Percentiles rank a stretch among this genome's conserved stretches.
Conservation (phyloP, 2,329 filamentous ascomycete species). For the Capronia epimyces region DNA sequence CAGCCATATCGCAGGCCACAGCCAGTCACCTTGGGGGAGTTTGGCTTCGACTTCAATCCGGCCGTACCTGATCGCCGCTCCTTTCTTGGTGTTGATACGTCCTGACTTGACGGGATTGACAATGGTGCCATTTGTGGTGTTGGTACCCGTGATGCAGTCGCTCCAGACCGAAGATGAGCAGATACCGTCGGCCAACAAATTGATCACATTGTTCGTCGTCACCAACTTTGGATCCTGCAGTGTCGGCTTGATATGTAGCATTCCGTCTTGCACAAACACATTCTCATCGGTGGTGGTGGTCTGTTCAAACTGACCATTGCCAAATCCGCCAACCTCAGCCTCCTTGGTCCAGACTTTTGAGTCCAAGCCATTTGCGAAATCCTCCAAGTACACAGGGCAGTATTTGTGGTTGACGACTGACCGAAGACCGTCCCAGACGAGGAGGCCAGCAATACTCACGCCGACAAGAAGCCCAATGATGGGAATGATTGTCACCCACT, state of each 20-base stretch:
- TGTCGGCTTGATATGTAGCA: conserved; percentile 70
- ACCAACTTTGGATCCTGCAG: conserved; percentile 65
- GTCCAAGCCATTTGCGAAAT: conserved; percentile 57
- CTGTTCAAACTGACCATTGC: conserved; percentile 76
- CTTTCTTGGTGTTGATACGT: conserved; percentile 68
- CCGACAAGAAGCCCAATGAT: conserved; percentile 66
- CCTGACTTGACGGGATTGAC: conserved; percentile 74
- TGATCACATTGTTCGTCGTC: conserved; percentile 60
- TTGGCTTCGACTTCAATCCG: conserved; percentile 74
- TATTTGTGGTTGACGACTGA: conserved; percentile 71
- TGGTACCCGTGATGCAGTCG: conserved; percentile 68
- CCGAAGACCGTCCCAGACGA: conserved; percentile 68
- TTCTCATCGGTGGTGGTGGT: conserved; percentile 70
- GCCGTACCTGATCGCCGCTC: conserved; percentile 70
- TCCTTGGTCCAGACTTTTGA: conserved; percentile 61
- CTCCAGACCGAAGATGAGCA: conserved; percentile 60
- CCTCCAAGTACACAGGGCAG: conserved; percentile 62
- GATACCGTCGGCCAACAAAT: conserved; percentile 59
- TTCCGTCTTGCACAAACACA: conserved; percentile 63
- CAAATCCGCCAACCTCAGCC: conserved; percentile 47
- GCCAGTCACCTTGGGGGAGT: conserved; percentile 73
- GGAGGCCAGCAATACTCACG: conserved; percentile 60
- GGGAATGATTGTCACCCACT: conserved; percentile 79
- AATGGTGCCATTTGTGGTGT: conserved; percentile 69
- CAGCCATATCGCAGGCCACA: conserved; percentile 90